Percentiles rank a stretch among this genome's conserved stretches.
These are phyloP conservation scores for Suillus subluteus DNA, from an alignment of 768 basidiomycete species.

Conservation along the genomic window DNA sequence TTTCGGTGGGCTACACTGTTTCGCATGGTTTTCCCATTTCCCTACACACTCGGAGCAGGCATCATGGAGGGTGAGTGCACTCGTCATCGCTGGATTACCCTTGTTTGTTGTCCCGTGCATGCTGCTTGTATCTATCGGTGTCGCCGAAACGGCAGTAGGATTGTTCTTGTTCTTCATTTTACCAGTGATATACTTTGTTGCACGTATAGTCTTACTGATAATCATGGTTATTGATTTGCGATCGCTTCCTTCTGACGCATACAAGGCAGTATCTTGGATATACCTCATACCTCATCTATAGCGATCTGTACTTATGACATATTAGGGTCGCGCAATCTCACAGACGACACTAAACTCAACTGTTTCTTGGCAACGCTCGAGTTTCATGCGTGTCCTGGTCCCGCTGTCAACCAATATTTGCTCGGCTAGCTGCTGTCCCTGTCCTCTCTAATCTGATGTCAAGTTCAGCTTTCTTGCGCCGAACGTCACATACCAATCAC, in stretches of 20 bases:
- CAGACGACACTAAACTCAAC: neutral
- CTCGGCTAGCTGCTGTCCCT: neutral
- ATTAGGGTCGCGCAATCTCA: neutral
- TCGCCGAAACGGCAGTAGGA: neutral
- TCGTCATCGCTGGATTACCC: conserved; percentile 17
- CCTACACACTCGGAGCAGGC: conserved; percentile 22
- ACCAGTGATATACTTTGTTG: neutral
- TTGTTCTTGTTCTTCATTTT: neutral
- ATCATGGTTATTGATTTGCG: neutral
- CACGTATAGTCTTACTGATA: neutral
- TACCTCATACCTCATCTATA: neutral
- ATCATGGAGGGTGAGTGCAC: conserved; percentile 30
- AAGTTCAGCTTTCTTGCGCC: neutral
- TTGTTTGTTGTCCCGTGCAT: neutral
- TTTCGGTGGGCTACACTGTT: conserved; percentile 32
- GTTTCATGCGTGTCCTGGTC: neutral
- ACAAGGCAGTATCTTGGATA: neutral
- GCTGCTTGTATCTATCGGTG: neutral
- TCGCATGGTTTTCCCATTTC: conserved; percentile 34
- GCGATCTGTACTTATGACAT: neutral
- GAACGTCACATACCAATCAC: neutral
- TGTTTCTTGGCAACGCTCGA: neutral
- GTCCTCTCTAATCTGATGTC: neutral
- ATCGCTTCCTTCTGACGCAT: neutral
- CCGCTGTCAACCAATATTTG: neutral